A percentile compares a stretch with the other conserved stretches of the same genome.
Conservation (phyloP, 1,139 yeast species). For the Nematodospora anomalae region DNA sequence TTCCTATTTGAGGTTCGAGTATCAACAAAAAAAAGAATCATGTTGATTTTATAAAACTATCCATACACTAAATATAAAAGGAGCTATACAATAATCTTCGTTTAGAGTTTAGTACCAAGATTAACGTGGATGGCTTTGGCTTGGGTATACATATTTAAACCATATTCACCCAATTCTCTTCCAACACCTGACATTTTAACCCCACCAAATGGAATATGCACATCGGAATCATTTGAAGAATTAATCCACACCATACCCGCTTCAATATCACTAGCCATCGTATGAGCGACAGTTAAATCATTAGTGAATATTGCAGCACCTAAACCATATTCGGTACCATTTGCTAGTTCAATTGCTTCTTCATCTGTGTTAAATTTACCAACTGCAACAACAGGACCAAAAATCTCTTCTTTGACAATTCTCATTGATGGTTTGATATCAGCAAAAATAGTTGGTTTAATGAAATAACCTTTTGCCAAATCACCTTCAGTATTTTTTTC, state of each 20-base stretch:
- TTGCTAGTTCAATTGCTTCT: constrained; percentile 51
- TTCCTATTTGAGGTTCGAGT: no score
- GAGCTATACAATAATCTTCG: no score
- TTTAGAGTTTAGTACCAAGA: constrained; percentile 36
- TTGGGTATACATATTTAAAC: constrained; percentile 73
- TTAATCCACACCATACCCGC: constrained; percentile 61
- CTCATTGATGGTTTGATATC: constrained; percentile 54
- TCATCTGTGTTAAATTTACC: constrained; percentile 54
- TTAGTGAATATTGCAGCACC: constrained; percentile 81
- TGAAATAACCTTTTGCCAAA: constrained; percentile 45
- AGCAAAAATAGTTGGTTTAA: constrained; percentile 56
- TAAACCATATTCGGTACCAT: constrained; percentile 55
- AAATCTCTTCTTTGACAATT: constrained; percentile 58
- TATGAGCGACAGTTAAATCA: constrained; percentile 46
- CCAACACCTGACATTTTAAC: constrained; percentile 83
- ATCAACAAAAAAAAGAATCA: no score
- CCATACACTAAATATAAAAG: no score
- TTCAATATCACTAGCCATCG: constrained; percentile 43
- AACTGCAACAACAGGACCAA: constrained; percentile 59
- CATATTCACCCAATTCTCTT: constrained; percentile 84
- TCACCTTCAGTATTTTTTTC: constrained; percentile 39
- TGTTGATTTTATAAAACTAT: no score
- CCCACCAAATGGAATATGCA: constrained; percentile 78
- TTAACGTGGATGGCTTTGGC: constrained; percentile 79
- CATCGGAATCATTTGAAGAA: constrained; percentile 76